Conservation (phyloP, 2,329 filamentous ascomycete species). For the Colletotrichum euphorbiae region DNA sequence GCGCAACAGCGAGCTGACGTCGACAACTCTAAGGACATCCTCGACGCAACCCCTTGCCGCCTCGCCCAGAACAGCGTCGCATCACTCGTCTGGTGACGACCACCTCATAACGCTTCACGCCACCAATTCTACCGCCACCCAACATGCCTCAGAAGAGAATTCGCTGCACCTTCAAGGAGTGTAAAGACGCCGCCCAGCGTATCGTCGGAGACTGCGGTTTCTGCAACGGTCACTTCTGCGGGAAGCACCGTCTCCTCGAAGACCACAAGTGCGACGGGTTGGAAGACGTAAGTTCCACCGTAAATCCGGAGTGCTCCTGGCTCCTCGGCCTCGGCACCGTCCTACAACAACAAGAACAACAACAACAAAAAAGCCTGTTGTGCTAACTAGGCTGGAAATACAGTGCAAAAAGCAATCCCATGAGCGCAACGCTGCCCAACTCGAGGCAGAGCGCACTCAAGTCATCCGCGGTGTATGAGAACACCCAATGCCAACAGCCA, state of each 20-base stretch:
- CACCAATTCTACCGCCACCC: slow-evolving; percentile 37
- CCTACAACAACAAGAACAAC: slow-evolving; percentile 47
- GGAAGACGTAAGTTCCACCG: slow-evolving; percentile 76
- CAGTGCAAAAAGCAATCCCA: slow-evolving; percentile 97
- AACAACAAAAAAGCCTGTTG: slow-evolving; percentile 49
- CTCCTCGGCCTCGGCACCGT: slow-evolving; percentile 54
- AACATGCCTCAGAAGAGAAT: slow-evolving; percentile 80
- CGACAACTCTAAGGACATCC: slow-evolving; percentile 6
- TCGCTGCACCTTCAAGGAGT: slow-evolving; percentile 89
- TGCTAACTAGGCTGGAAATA: slow-evolving; percentile 45
- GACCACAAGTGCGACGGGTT: slow-evolving; percentile 93
- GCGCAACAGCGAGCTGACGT: slow-evolving; percentile 7
- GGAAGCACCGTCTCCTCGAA: slow-evolving; percentile 92
- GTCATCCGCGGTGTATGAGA: slow-evolving; percentile 91
- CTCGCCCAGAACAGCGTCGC: slow-evolving; percentile 4
- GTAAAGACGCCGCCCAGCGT: slow-evolving; percentile 86
- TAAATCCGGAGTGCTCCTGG: slow-evolving; percentile 47
- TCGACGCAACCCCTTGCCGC: slow-evolving; percentile 15
- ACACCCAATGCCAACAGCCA: background rate
- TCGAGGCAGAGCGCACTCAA: slow-evolving; percentile 92
- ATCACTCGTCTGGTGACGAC: slow-evolving; percentile 17
- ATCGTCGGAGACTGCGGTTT: slow-evolving; percentile 98
- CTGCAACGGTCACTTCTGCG: slow-evolving; percentile 93
- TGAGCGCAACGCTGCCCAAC: slow-evolving; percentile 90
- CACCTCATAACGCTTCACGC: background rate